Conservation (phyloP, 2,329 filamentous ascomycete species). For the Sarocladiaceae sp. region DNA sequence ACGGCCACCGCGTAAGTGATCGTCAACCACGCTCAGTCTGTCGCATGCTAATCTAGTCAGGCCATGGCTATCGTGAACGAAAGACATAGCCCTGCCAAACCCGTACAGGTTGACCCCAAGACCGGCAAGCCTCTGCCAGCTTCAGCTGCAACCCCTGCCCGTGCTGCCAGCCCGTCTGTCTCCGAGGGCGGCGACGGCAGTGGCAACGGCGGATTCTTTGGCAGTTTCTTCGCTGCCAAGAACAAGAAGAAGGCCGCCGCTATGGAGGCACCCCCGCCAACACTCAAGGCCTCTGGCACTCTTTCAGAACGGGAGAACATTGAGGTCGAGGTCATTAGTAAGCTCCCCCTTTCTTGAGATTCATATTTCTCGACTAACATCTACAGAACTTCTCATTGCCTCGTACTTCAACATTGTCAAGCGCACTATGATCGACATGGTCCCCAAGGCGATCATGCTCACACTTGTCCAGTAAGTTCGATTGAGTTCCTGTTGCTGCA, state of each 20-base stretch:
- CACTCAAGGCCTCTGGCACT: conserved; percentile 88
- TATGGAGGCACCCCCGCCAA: conserved; percentile 93
- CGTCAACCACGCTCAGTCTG: conserved; percentile 13
- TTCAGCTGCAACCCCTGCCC: conserved; percentile 61
- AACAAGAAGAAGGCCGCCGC: conserved; percentile 99
- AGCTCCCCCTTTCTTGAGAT: conserved; percentile 29
- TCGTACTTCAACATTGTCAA: conserved; percentile 99
- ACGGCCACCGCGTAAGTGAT: conserved; percentile 75
- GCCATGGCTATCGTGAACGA: conserved; percentile 99
- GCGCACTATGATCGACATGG: conserved; percentile 99
- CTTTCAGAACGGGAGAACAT: conserved; percentile 91
- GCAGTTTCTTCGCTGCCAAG: conserved; percentile 97
- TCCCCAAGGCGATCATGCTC: conserved; percentile 98
- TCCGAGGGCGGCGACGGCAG: conserved; percentile 38
- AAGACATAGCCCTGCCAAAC: conserved; percentile 74
- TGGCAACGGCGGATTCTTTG: conserved; percentile 81
- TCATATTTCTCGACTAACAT: conserved; percentile 13
- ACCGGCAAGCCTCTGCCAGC: conserved; percentile 87
- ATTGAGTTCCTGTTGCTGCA: background rate
- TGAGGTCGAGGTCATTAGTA: conserved; percentile 98
- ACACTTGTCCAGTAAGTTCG: conserved; percentile 83
- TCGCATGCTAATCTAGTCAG: conserved; percentile 27
- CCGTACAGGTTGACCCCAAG: conserved; percentile 95
- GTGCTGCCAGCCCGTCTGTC: conserved; percentile 72
- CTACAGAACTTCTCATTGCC: conserved; percentile 80